These are phyloP conservation scores for Xerocomellus chrysenteron DNA, from an alignment of 768 basidiomycete species.

Conservation along the genomic window DNA sequence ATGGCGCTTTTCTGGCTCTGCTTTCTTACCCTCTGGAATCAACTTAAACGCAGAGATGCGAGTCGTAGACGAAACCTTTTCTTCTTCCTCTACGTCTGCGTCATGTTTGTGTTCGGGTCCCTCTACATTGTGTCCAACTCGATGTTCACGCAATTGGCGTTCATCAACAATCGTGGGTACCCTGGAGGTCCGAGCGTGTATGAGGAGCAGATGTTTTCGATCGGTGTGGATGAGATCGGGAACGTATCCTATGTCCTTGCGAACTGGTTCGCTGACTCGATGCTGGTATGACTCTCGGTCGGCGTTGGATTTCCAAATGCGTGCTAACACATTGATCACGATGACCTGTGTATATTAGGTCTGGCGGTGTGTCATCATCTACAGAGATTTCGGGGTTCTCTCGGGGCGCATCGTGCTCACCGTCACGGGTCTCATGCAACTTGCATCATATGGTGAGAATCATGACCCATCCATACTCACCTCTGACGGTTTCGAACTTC, in stretches of 20 bases:
- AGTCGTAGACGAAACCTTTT: constrained; percentile 15
- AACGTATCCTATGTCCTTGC: constrained; percentile 29
- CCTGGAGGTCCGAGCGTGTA: constrained; percentile 27
- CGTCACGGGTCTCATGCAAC: constrained; percentile 23
- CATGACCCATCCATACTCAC: neutral
- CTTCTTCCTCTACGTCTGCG: constrained; percentile 24
- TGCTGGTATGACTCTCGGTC: constrained; percentile 17
- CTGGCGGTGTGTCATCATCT: constrained; percentile 33
- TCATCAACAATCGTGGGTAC: constrained; percentile 28
- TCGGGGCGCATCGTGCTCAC: constrained; percentile 16
- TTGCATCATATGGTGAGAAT: constrained; percentile 25
- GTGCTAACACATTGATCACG: neutral
- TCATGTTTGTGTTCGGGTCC: constrained; percentile 25
- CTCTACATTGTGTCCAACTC: constrained; percentile 29
- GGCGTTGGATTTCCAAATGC: neutral
- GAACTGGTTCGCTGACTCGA: constrained; percentile 28
- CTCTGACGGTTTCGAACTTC: neutral
- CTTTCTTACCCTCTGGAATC: constrained; percentile 16
- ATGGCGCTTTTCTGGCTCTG: constrained; percentile 25
- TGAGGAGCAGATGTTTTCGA: constrained; percentile 29
- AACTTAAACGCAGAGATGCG: constrained; percentile 14
- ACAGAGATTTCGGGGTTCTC: constrained; percentile 14
- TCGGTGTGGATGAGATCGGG: constrained; percentile 21
- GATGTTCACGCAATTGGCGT: constrained; percentile 30
- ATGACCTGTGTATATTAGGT: constrained; percentile 10